Percentiles rank a stretch among this genome's conserved stretches.
phyloP scores from a whole-genome alignment of 164 flowering plant species.

The Pachysandra terminalis region DNA sequence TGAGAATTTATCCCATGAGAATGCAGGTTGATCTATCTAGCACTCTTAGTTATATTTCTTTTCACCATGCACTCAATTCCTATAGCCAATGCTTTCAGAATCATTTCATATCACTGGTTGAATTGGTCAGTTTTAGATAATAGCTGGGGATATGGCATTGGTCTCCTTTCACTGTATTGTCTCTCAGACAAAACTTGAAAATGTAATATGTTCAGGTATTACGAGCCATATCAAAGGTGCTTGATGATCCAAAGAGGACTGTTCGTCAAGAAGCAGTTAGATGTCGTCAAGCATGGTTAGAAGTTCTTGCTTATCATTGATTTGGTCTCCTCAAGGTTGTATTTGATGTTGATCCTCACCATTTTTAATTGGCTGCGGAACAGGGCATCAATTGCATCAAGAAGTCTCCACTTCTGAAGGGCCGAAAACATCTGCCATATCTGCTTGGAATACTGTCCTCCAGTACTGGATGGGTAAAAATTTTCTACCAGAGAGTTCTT shows the following conservation, averaged over 20 bases:
- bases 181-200: slow-evolving; percentile 1
- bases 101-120: not conserved
- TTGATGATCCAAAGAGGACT: slow-evolving; percentile 85
- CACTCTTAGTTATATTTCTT: not conserved
- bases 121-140: not conserved
- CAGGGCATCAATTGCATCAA: slow-evolving; percentile 49
- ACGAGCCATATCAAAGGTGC: slow-evolving; percentile 51
- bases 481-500: not conserved
- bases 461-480: slow-evolving; percentile 6
- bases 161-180: not conserved
- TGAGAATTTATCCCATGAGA: slow-evolving; percentile 74
- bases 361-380: not conserved
- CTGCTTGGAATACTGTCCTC: not conserved
- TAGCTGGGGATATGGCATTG: not conserved
- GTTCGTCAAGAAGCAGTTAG: slow-evolving; percentile 93
- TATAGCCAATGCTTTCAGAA: not conserved
- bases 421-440: not conserved
- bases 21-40: slow-evolving; percentile 42
- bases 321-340: not conserved
- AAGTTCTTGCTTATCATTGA: not conserved
- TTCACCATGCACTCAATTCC: not conserved
- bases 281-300: slow-evolving; percentile 87
- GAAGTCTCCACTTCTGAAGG: slow-evolving; percentile 23
- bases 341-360: not conserved
- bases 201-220: slow-evolving; percentile 47